Conservation (phyloP, 768 basidiomycete genomes). For the Amanita pallidorosea region DNA sequence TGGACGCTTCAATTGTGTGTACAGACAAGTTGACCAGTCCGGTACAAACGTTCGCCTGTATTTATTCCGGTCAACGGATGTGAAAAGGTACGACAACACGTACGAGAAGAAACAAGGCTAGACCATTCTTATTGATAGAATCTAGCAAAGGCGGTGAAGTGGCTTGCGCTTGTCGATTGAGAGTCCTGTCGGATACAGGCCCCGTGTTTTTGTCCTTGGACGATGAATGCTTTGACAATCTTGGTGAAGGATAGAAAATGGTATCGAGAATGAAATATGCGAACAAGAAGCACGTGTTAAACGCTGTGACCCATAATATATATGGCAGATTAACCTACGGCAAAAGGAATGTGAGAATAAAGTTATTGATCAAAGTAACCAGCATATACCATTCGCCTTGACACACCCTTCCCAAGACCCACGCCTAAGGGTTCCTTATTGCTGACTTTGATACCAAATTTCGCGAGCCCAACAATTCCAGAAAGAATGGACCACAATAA, state of each 20-base stretch:
- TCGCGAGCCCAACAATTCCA: slow-evolving; percentile 22
- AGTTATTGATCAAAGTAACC: not conserved
- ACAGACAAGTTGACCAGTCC: slow-evolving; percentile 76
- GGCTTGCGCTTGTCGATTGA: not conserved
- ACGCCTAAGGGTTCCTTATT: slow-evolving; percentile 13
- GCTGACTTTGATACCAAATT: slow-evolving; percentile 24
- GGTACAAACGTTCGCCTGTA: slow-evolving; percentile 79
- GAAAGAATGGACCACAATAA: slow-evolving; percentile 70
- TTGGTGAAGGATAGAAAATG: slow-evolving; percentile 44
- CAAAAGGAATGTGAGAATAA: not conserved
- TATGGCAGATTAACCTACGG: slow-evolving; percentile 79
- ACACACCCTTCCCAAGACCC: slow-evolving; percentile 15
- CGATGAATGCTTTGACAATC: slow-evolving; percentile 7
- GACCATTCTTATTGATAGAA: slow-evolving; percentile 74
- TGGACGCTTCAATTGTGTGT: slow-evolving; percentile 67
- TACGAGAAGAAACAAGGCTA: slow-evolving; percentile 75
- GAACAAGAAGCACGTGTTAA: slow-evolving; percentile 78
- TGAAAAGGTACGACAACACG: slow-evolving; percentile 17
- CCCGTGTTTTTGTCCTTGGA: slow-evolving; percentile 9
- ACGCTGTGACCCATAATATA: slow-evolving; percentile 81
- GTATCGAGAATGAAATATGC: slow-evolving; percentile 74
- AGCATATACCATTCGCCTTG: slow-evolving; percentile 32
- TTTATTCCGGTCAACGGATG: not conserved
- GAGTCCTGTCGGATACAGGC: not conserved
- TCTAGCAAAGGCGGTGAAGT: slow-evolving; percentile 45